Base-by-base conservation (phyloP, 2,329 filamentous ascomycete species). In the Colletotrichum destructivum region DNA sequence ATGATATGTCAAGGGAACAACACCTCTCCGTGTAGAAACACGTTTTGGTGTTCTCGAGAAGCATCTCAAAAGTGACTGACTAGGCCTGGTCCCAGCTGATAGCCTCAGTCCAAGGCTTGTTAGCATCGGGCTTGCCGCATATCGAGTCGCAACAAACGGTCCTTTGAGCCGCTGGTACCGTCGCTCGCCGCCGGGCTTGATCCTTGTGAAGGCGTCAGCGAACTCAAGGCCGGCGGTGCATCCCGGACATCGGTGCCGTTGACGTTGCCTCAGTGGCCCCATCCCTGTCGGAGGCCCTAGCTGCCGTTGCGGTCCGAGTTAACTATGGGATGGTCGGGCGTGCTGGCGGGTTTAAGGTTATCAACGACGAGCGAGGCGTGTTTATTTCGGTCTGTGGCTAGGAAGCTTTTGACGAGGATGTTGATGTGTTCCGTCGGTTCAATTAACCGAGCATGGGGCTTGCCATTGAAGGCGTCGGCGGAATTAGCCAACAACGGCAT, bases 161-260 rank as follows among this genome's bases (percentile, higher is more conserved):
- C 42, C 76, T 78, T 78, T 51, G 67, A 74, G 78, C 82, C 81
- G 75, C 78, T 80, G 55, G 81, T 83, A n/a, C 81, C 82, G 64
- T 83, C 75, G 11, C 79, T 87, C 85, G 71, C 85, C 85, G 75
- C 90, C 89, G 18, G 90, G 90, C 85, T 92, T 92, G 76, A 91
- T 82, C 90, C 90, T 92, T 60, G 92, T 90, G 74, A 92, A 90
- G 46, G 89, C 88, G 79, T 92, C 90, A 63, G 86, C 85, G 23
- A 90, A 84, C 8, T 81, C 77, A 75, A 88, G 82, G 55, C 87
- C 88, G n/a, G 89, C 91, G 74, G 85, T 79, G 7, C 88, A 84
- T 2, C 87, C 88, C 0, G 89, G 88, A 49, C 91, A 47, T 90
- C 90, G 69, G 90, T 88, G 59, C 86, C 87, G 59, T 84, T 84